Base-by-base conservation (phyloP, 1,284 basidiomycete genomes). In the Ceratobasidium sp. region DNA sequence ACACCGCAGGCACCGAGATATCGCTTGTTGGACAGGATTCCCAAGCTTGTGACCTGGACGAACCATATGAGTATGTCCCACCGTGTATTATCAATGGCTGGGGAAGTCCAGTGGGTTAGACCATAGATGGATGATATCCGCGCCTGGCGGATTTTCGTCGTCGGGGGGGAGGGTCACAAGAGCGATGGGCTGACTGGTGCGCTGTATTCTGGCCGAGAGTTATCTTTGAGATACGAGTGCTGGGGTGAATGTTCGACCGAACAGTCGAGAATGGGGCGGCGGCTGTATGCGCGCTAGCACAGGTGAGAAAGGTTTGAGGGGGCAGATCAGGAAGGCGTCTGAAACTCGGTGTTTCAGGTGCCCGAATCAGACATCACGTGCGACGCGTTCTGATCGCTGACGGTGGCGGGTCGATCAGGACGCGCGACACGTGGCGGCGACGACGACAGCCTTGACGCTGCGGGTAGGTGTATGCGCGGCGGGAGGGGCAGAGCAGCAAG, bases 311-410 rank as follows among this genome's bases (percentile, higher is more conserved):
- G 61, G 53, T 33, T 28, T 5, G n/a, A 36, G 42, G 46, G 62
- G 62, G 48, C 49, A n/a, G 23, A 66, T 66, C 49, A 33, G 46
- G 62, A 30, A 12, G 33, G 33, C 46, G 36, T 16, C 48, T 66
- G 62, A 66, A 66, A 66, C 62, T 25, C 16, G 30, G 36, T 56
- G 64, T 67, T 67, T 67, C 64, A 67, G 64, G 18, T n/a, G 42
- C n/a, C 64, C 51, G 38, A 28, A 60, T 42, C 25, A 48, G 25
- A 30, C 48, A 30, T 49, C 58, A 60, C 58, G 38, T 42, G 58
- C 4, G 58, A 33, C 38, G 36, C 38, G 60, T 62, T 44, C 44
- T 62, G 60, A 62, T 62, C 23, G 28, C 23, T 62, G 60, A 36
- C 44, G 28, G 40, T 62, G 60, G 60, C 40, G 60, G 44, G 60